Evolutionary conservation across 73 alveolate species (phyloP).

Genomic region (Uronychia binucleata): DNA sequence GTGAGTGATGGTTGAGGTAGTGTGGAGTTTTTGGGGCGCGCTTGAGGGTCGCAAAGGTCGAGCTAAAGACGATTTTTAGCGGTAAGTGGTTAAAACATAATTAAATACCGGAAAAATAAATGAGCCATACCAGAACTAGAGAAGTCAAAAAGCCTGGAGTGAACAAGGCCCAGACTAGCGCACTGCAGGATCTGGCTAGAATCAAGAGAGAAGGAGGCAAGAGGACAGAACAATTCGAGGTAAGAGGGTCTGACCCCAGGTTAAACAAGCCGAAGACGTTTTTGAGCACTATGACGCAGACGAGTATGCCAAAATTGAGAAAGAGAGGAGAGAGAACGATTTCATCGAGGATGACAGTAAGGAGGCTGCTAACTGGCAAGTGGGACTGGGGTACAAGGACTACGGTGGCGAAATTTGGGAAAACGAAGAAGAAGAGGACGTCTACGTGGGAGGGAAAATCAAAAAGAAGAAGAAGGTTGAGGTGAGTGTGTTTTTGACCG

Average conservation of each 20-base stretch:
- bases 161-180: constrained; percentile 14
- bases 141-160: constrained; percentile 37
- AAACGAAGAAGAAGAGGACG: constrained; percentile 33
- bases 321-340: constrained; percentile 52
- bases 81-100: background rate
- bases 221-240: constrained; percentile 66
- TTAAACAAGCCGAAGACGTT: constrained; percentile 37
- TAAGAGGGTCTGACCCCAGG: constrained; percentile 12
- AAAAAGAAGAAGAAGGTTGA: constrained; percentile 24
- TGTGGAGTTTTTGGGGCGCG: too few relatives aligned
- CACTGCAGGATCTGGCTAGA: constrained; percentile 50
- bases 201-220: constrained; percentile 60
- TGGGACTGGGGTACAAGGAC: constrained; percentile 68
- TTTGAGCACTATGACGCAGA: constrained; percentile 58
- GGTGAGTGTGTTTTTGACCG: constrained; percentile 21
- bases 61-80: background rate
- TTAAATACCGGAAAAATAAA: constrained; percentile 2
- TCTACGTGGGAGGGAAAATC: constrained; percentile 23
- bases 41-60: background rate
- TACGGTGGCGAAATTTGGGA: constrained; percentile 74
- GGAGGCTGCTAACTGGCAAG: background rate
- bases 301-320: constrained; percentile 50
- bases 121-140: constrained; percentile 16
- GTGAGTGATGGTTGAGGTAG: too few relatives aligned
- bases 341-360: constrained; percentile 68